Evolutionary conservation across 176 grass and related monocot genomes (phyloP).

Genomic region (Paspalum notatum): DNA sequence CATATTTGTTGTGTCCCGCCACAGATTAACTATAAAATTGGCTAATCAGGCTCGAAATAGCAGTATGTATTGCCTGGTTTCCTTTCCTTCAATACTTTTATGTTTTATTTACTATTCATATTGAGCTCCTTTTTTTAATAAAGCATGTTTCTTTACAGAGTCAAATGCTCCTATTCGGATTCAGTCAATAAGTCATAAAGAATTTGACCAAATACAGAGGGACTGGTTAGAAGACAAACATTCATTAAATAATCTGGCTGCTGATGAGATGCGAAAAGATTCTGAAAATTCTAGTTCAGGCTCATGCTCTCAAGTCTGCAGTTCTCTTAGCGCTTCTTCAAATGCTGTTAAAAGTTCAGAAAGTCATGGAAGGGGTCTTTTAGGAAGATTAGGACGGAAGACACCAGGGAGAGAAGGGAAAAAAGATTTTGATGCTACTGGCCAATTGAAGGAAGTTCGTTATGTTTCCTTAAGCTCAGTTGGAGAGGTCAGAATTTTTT

Average conservation of each 20-base stretch:
- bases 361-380: constrained; percentile 38
- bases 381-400: constrained; percentile 43
- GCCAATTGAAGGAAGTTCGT: constrained; percentile 40
- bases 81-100: constrained; percentile 21
- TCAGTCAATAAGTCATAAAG: constrained; percentile 57
- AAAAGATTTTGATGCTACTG: constrained; percentile 29
- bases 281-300: constrained; percentile 30
- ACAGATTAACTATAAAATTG: constrained; percentile 66
- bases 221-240: constrained; percentile 50
- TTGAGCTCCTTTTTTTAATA: neutral
- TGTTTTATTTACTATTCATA: constrained; percentile 7
- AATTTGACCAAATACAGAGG: constrained; percentile 51
- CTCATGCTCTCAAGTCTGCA: constrained; percentile 26
- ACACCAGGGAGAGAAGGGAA: constrained; percentile 40
- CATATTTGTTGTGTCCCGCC: constrained; percentile 72
- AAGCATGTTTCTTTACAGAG: constrained; percentile 50
- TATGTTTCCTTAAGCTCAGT: constrained; percentile 41
- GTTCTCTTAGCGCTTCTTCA: constrained; percentile 36
- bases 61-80: constrained; percentile 53
- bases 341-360: constrained; percentile 57
- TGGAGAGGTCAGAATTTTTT: constrained; percentile 47
- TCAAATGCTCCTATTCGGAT: constrained; percentile 29
- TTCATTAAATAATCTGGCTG: constrained; percentile 40
- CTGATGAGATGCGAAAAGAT: constrained; percentile 35
- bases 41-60: constrained; percentile 40